A percentile compares a stretch with the other conserved stretches of the same genome.
Evolutionary conservation across 805 yeast species (phyloP).

Genomic region (Yarrowia sp.): DNA sequence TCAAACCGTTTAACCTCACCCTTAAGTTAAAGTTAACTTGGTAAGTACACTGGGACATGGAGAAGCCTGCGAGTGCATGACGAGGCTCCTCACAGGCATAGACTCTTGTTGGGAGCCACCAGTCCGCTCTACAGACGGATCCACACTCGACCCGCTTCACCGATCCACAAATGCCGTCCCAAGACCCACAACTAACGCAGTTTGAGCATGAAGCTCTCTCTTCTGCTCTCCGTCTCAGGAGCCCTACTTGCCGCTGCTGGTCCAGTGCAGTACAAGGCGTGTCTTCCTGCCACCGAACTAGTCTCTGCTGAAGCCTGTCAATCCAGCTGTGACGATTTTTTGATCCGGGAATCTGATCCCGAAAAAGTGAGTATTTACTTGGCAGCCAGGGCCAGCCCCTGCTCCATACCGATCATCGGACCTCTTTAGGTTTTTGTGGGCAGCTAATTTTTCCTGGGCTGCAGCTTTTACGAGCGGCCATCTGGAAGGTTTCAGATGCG

Average conservation of each 20-base stretch:
- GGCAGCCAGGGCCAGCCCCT: too few species aligned
- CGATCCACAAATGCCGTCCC: too few species aligned
- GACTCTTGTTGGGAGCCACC: neutral
- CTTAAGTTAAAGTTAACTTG: slow-evolving; percentile 15
- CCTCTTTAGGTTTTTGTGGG: neutral
- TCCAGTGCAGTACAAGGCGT: slow-evolving; percentile 3
- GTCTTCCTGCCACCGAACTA: slow-evolving; percentile 3
- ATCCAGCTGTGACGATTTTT: neutral
- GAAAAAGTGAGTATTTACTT: slow-evolving; percentile 16
- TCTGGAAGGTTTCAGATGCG: neutral
- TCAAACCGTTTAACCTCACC: neutral
- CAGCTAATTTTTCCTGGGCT: neutral
- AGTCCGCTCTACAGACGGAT: neutral
- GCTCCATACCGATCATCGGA: neutral
- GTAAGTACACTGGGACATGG: neutral
- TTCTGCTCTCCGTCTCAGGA: slow-evolving; percentile 18
- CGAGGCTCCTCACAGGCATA: neutral
- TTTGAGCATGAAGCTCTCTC: slow-evolving; percentile 16
- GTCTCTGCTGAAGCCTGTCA: neutral
- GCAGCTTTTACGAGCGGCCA: neutral
- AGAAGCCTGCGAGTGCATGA: neutral
- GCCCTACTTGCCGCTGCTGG: slow-evolving; percentile 9
- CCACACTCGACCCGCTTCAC: neutral
- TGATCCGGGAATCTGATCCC: neutral
- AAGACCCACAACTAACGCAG: neutral